A percentile compares a stretch with the other conserved stretches of the same genome.
Conservation (phyloP, 441 rosid genomes). For the Populus hybrid region DNA sequence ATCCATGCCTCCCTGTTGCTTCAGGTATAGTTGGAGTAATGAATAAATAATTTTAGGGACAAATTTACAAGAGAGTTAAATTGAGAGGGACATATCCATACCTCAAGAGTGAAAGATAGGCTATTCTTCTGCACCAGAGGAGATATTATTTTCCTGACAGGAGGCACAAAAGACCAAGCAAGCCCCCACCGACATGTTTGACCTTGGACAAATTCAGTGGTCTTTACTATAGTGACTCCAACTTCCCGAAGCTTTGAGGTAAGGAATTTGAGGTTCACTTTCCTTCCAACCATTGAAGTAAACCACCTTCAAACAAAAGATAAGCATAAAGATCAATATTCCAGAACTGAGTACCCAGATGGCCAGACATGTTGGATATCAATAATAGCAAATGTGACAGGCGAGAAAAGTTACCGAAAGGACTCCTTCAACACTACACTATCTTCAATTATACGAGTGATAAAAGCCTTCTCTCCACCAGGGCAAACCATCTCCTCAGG, state of each 20-base stretch:
- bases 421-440: constrained; percentile 61
- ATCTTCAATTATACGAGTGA: constrained; percentile 70
- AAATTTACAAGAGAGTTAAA: constrained; percentile 2
- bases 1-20: not conserved
- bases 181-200: constrained; percentile 94
- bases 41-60: not conserved
- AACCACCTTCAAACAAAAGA: constrained; percentile 59
- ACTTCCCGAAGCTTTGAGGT: constrained; percentile 71
- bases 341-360: not conserved
- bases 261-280: constrained; percentile 69
- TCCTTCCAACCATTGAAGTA: constrained; percentile 94
- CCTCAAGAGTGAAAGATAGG: constrained; percentile 84
- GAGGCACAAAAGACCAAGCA: constrained; percentile 89
- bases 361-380: constrained; percentile 5
- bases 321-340: not conserved
- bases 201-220: constrained; percentile 94
- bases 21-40: not conserved
- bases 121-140: constrained; percentile 42
- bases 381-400: not conserved
- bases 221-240: constrained; percentile 74
- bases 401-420: constrained; percentile 43
- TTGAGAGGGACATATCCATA: constrained; percentile 23
- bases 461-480: constrained; percentile 92
- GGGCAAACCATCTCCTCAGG: constrained; percentile 82
- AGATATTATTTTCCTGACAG: constrained; percentile 54